Conservation (phyloP, 176 grass and related monocot species). For the Musa itinerans region DNA sequence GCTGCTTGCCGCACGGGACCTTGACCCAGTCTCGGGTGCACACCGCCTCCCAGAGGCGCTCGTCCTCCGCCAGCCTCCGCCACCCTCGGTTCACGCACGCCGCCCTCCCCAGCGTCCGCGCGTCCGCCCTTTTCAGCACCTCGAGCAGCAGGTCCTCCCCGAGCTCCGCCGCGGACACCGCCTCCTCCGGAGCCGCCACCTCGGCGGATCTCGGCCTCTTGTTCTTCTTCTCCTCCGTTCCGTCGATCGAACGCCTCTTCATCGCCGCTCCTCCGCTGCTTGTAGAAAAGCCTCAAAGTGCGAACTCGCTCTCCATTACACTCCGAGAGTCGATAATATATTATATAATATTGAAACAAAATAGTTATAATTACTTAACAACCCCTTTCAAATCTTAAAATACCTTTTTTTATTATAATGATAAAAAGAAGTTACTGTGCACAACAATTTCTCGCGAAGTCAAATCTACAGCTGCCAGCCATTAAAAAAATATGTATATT, state of each 20-base stretch:
- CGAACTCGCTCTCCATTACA: too few species aligned
- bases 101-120: slow-evolving; percentile 47
- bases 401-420: too few species aligned
- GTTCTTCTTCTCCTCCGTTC: background rate
- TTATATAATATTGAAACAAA: too few species aligned
- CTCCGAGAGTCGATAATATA: too few species aligned
- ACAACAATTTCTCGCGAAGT: too few species aligned
- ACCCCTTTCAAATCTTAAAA: too few species aligned
- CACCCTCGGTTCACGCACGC: slow-evolving; percentile 55
- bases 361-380: too few species aligned
- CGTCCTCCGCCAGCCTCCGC: slow-evolving; percentile 55
- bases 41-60: slow-evolving; percentile 63
- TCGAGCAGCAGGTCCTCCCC: slow-evolving; percentile 64
- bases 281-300: too few species aligned
- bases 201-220: slow-evolving; percentile 7
- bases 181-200: background rate
- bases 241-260: slow-evolving; percentile 15
- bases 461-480: too few species aligned
- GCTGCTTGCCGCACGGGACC: slow-evolving; percentile 30
- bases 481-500: too few species aligned
- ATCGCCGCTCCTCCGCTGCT: background rate
- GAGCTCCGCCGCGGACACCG: slow-evolving; percentile 33
- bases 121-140: slow-evolving; percentile 58
- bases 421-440: too few species aligned
- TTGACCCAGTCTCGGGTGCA: slow-evolving; percentile 52